A percentile compares a stretch with the other conserved stretches of the same genome.
These are phyloP conservation scores for Arxiozyma bovina DNA, from an alignment of 1,139 yeast genomes.

Conservation along the genomic window DNA sequence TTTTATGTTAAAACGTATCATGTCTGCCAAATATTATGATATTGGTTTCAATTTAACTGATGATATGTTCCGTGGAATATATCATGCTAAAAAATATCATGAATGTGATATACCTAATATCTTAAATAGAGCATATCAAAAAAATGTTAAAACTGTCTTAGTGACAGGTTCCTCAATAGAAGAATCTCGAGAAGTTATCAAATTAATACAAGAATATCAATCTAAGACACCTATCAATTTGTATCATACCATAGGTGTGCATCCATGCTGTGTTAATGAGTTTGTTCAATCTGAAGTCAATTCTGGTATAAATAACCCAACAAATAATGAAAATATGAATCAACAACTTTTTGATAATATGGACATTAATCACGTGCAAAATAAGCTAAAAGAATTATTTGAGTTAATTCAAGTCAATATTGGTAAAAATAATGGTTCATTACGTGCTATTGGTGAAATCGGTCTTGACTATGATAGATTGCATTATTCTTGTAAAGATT, in stretches of 20 bases:
- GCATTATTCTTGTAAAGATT: slow-evolving; percentile 58
- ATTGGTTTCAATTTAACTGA: slow-evolving; percentile 83
- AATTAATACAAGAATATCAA: slow-evolving; percentile 32
- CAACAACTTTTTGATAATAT: slow-evolving; percentile 33
- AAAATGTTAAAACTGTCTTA: slow-evolving; percentile 60
- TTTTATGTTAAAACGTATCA: neutral
- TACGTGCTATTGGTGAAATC: slow-evolving; percentile 74
- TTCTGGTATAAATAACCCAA: slow-evolving; percentile 16
- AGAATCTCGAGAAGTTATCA: slow-evolving; percentile 49
- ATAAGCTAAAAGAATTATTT: slow-evolving; percentile 35
- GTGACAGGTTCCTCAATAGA: slow-evolving; percentile 73
- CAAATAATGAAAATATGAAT: slow-evolving; percentile 22
- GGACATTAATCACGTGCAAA: slow-evolving; percentile 11
- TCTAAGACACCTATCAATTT: slow-evolving; percentile 30
- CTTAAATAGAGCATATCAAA: slow-evolving; percentile 53
- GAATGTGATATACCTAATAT: slow-evolving; percentile 57
- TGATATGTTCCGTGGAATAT: slow-evolving; percentile 73
- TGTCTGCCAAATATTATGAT: slow-evolving; percentile 26
- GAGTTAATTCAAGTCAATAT: slow-evolving; percentile 44
- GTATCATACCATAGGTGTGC: slow-evolving; percentile 81
- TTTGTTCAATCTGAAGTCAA: slow-evolving; percentile 33
- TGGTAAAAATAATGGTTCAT: slow-evolving; percentile 41
- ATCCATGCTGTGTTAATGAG: slow-evolving; percentile 78
- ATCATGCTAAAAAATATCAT: slow-evolving; percentile 63
- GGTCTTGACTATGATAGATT: slow-evolving; percentile 91